These are phyloP conservation scores for Dacryopinax spathularia DNA, from an alignment of 768 basidiomycete genomes.

Conservation along the genomic window DNA sequence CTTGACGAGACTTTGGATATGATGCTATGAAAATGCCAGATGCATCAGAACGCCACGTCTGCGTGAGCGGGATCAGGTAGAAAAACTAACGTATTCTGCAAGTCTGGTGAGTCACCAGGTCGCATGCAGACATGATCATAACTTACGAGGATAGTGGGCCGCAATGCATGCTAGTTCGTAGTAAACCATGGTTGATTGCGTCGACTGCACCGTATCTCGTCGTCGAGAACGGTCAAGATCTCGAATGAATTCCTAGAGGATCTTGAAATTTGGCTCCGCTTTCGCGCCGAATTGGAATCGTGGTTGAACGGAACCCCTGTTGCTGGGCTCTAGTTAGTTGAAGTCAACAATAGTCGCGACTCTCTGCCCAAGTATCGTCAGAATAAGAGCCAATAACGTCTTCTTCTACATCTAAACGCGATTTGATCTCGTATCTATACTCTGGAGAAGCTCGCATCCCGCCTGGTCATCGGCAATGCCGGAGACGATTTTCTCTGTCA, in stretches of 20 bases:
- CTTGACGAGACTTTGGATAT: slow-evolving; percentile 60
- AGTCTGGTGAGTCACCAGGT: background rate
- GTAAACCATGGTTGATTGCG: slow-evolving; percentile 47
- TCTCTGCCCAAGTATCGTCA: too few species aligned
- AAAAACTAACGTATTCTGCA: background rate
- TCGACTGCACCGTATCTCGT: too few species aligned
- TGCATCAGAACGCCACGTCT: background rate
- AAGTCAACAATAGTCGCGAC: too few species aligned
- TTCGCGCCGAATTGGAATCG: too few species aligned
- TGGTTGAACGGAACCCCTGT: too few species aligned
- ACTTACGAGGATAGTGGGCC: slow-evolving; percentile 38
- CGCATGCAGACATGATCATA: slow-evolving; percentile 41
- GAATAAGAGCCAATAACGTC: too few species aligned
- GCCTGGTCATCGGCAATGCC: background rate
- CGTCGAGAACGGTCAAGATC: background rate
- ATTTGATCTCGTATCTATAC: too few species aligned
- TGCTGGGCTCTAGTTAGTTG: too few species aligned
- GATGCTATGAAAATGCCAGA: slow-evolving; percentile 34
- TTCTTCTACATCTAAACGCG: too few species aligned
- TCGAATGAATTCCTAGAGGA: too few species aligned
- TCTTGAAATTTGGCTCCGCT: too few species aligned
- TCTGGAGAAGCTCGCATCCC: too few species aligned
- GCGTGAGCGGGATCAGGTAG: background rate
- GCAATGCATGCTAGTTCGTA: slow-evolving; percentile 81
- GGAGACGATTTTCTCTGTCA: slow-evolving; percentile 10